These are phyloP conservation scores for Salix exigua DNA, from an alignment of 345 rosid species.

Conservation along the genomic window DNA sequence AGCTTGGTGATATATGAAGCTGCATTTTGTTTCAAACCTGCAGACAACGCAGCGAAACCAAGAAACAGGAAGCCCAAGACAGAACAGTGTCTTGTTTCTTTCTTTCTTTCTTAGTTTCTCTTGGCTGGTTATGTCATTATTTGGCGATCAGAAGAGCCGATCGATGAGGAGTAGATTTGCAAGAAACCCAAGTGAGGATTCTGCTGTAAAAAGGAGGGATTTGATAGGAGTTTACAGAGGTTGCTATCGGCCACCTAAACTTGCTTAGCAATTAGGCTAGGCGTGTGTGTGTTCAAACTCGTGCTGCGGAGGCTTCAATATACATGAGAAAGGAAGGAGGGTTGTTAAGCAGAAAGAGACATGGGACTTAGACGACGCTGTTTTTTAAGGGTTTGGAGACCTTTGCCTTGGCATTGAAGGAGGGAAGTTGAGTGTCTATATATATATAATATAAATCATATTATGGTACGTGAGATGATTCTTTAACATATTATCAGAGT, in stretches of 20 bases:
- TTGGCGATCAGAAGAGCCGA: conserved; percentile 3
- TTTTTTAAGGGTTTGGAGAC: conserved; percentile 7
- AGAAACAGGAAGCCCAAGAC: not conserved
- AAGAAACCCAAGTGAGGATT: conserved; percentile 12
- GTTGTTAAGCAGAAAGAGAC: conserved; percentile 54
- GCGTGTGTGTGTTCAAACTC: not conserved
- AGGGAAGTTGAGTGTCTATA: conserved; percentile 34
- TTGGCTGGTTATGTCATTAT: not conserved
- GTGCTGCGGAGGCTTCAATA: not conserved
- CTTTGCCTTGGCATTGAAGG: conserved; percentile 55
- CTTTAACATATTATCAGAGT: too few relatives aligned
- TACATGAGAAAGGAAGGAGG: conserved; percentile 7
- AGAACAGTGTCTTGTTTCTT: not conserved
- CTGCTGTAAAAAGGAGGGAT: conserved; percentile 25
- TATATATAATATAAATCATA: not conserved
- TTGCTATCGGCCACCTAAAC: conserved; percentile 82
- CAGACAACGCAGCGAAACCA: not conserved
- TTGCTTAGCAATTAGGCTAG: conserved; percentile 87
- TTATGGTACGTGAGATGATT: too few relatives aligned
- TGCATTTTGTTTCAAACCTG: conserved; percentile 47
- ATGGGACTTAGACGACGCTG: conserved; percentile 30
- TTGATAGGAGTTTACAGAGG: conserved; percentile 39
- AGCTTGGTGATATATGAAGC: conserved; percentile 84
- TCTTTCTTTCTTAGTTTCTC: not conserved
- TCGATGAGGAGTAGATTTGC: not conserved